Percentiles rank a stretch among this genome's conserved stretches.
These are phyloP conservation scores for Lecanicillium sp. DNA, from an alignment of 2,329 filamentous ascomycete species.

Conservation along the genomic window DNA sequence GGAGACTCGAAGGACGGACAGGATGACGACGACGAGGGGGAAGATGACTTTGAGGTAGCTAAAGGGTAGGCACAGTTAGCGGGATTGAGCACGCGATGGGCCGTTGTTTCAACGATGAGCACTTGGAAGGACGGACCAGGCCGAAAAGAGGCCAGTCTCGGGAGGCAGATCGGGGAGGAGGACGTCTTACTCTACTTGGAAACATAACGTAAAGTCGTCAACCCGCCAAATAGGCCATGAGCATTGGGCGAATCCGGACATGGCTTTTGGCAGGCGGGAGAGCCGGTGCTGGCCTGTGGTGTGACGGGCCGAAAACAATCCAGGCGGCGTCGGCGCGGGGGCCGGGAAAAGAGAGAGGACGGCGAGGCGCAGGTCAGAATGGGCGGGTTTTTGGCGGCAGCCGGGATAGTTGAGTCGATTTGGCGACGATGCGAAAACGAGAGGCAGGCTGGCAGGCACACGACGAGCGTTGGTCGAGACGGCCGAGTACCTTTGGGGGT, in stretches of 20 bases:
- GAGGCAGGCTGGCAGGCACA: too few species aligned
- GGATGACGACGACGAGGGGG: constrained; percentile 1
- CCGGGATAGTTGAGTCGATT: neutral
- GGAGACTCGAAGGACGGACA: constrained; percentile 4
- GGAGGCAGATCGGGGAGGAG: neutral
- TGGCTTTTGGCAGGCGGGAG: constrained; percentile 11
- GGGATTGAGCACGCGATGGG: neutral
- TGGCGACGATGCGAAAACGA: neutral
- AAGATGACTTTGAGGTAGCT: constrained; percentile 22
- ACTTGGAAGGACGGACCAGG: too few species aligned
- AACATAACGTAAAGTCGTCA: constrained; percentile 57
- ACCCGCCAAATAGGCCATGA: constrained; percentile 51
- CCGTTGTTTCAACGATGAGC: constrained; percentile 5
- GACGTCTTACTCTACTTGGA: constrained; percentile 56
- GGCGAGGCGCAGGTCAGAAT: neutral
- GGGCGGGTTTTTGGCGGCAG: too few species aligned
- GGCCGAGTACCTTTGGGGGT: too few species aligned
- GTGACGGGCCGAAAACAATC: constrained; percentile 1
- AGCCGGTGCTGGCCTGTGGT: too few species aligned
- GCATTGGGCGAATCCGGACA: constrained; percentile 45
- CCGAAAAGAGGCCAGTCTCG: too few species aligned
- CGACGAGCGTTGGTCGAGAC: too few species aligned
- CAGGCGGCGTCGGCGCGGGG: constrained; percentile 1
- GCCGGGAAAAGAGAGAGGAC: neutral
- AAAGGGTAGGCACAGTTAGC: constrained; percentile 5